Percentiles rank a stretch among this genome's conserved stretches.
These are phyloP conservation scores for Fomitopsis pinicola DNA, from an alignment of 1,284 basidiomycete species.

Conservation along the genomic window DNA sequence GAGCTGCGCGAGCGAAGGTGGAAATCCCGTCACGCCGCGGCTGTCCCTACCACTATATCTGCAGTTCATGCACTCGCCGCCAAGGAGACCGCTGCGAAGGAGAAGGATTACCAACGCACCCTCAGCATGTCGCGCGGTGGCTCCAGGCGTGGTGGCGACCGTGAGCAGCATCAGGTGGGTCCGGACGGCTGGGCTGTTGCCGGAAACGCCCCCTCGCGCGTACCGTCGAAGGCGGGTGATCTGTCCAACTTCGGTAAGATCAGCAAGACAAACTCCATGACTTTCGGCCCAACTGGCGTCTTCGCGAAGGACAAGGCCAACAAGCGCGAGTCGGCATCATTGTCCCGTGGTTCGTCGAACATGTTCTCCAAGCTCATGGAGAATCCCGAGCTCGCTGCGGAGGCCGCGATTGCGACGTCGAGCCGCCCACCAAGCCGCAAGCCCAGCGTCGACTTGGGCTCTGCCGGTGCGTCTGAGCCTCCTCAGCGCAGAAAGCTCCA, in stretches of 20 bases:
- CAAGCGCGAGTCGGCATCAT: conserved; percentile 60
- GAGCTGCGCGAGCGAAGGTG: conserved; percentile 86
- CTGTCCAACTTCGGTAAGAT: conserved; percentile 87
- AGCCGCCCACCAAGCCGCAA: conserved; percentile 47
- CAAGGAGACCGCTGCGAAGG: conserved; percentile 69
- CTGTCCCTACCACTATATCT: conserved; percentile 86
- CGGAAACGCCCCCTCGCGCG: conserved; percentile 46
- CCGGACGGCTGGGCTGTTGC: conserved; percentile 87
- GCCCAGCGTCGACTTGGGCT: conserved; percentile 42
- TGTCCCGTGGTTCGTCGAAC: conserved; percentile 80
- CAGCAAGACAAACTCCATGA: conserved; percentile 55
- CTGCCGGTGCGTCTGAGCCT: conserved; percentile 31
- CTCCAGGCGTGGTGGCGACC: conserved; percentile 80
- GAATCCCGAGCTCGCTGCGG: conserved; percentile 46
- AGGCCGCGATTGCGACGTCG: conserved; percentile 46
- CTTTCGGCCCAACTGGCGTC: conserved; percentile 76
- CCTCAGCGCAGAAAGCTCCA: conserved; percentile 72
- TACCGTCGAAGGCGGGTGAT: conserved; percentile 79
- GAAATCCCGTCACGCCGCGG: conserved; percentile 67
- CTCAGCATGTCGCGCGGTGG: conserved; percentile 70
- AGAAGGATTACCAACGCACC: conserved; percentile 47
- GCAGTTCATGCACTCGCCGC: conserved; percentile 62
- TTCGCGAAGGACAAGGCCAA: conserved; percentile 48
- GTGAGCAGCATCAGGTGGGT: conserved; percentile 49
- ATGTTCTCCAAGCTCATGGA: conserved; percentile 85